These are phyloP conservation scores for Penicillium polonicum DNA, from an alignment of 2,329 filamentous ascomycete species.

Conservation along the genomic window DNA sequence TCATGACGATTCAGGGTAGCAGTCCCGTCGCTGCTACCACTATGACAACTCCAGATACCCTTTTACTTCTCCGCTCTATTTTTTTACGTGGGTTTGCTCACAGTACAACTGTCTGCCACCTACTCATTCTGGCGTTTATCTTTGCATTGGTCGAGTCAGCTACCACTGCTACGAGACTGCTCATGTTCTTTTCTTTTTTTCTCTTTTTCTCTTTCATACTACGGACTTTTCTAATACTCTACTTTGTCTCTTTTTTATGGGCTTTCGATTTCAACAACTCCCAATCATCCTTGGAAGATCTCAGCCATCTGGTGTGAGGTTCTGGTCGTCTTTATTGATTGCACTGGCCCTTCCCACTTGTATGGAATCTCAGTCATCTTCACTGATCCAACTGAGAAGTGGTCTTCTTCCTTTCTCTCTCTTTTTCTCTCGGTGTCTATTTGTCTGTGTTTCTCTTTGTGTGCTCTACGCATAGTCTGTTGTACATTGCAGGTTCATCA, in stretches of 20 bases:
- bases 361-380: constrained; percentile 29
- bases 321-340: constrained; percentile 41
- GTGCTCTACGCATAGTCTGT: constrained; percentile 3
- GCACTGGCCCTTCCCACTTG: constrained; percentile 26
- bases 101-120: background rate
- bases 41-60: constrained; percentile 8
- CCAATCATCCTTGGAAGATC: background rate
- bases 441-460: background rate
- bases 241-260: background rate
- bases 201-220: background rate
- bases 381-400: constrained; percentile 32
- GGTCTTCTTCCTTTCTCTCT: constrained; percentile 8
- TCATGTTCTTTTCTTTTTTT: background rate
- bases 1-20: constrained; percentile 7
- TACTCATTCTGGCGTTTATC: constrained; percentile 8
- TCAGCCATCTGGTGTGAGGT: background rate
- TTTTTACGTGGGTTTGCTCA: background rate
- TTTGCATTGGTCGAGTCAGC: constrained; percentile 10
- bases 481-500: constrained; percentile 10
- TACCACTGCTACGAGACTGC: background rate
- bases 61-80: constrained; percentile 3
- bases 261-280: background rate
- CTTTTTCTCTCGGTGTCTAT: background rate
- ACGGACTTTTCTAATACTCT: constrained; percentile 12
- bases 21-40: background rate